phyloP scores from a whole-genome alignment of 148 eudicot species.

The Chenopodium quinoa region DNA sequence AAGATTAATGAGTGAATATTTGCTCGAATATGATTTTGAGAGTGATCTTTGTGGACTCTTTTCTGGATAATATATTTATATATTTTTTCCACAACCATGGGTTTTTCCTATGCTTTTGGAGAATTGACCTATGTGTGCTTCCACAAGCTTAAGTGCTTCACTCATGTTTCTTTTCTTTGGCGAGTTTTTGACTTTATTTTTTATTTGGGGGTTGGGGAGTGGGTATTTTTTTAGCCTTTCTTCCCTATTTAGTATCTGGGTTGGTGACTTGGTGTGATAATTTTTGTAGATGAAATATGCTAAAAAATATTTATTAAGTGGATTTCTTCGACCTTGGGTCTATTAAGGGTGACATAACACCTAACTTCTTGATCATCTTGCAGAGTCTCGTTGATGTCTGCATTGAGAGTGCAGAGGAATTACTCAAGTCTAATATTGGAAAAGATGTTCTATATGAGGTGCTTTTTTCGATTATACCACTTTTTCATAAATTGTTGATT shows the following conservation, averaged over 20 bases:
- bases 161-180: not conserved
- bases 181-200: too few species aligned
- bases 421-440: slow-evolving; percentile 79
- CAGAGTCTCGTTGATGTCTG: slow-evolving; percentile 82
- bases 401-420: slow-evolving; percentile 61
- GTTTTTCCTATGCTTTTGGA: not conserved
- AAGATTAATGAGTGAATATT: not conserved
- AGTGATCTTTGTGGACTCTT: not conserved
- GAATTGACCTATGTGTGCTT: too few species aligned
- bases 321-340: too few species aligned
- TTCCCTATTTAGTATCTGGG: too few species aligned
- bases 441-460: slow-evolving; percentile 92
- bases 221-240: not conserved
- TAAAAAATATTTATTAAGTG: too few species aligned
- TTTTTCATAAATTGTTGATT: not conserved
- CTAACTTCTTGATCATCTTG: slow-evolving; percentile 27
- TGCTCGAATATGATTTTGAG: not conserved
- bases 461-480: slow-evolving; percentile 3
- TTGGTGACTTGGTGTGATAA: too few species aligned
- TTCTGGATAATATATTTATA: not conserved
- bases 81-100: not conserved
- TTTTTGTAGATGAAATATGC: too few species aligned
- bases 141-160: too few species aligned
- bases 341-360: not conserved
- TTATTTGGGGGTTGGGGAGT: not conserved